Percentiles rank a stretch among this genome's conserved stretches.
phyloP scores from a whole-genome alignment of 495 filamentous ascomycete genomes.

The Oleoguttula mirabilis region DNA sequence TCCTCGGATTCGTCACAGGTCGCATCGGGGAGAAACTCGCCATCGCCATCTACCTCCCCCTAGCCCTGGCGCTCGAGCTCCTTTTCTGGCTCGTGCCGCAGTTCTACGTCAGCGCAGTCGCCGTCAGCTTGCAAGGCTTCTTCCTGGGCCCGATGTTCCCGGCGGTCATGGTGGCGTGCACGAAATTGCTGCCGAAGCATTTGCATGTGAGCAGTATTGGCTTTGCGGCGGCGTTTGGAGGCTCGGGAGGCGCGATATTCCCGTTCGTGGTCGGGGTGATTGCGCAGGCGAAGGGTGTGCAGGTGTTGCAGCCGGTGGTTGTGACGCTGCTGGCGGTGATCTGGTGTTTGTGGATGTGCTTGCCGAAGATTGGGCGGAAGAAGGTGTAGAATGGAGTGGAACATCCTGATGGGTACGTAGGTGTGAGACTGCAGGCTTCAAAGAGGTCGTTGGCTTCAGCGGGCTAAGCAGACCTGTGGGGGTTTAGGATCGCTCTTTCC shows the following conservation, averaged over 20 bases:
- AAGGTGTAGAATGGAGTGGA: conserved; percentile 24
- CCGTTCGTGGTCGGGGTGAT: conserved; percentile 79
- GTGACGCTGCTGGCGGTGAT: conserved; percentile 48
- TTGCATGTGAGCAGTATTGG: conserved; percentile 74
- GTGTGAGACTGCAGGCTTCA: too few relatives aligned
- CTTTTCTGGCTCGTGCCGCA: conserved; percentile 54
- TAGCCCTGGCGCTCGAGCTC: conserved; percentile 31
- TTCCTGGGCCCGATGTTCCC: conserved; percentile 57
- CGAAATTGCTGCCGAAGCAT: conserved; percentile 65
- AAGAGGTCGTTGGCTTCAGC: too few relatives aligned
- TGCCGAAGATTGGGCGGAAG: conserved; percentile 32
- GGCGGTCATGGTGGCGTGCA: conserved; percentile 64
- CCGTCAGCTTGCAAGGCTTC: conserved; percentile 58
- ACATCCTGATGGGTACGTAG: too few relatives aligned
- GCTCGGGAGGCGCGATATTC: conserved; percentile 64
- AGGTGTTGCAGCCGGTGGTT: conserved; percentile 65
- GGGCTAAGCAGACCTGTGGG: too few relatives aligned
- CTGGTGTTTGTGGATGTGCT: conserved; percentile 29
- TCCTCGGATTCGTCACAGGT: conserved; percentile 52
- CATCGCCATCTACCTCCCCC: conserved; percentile 36
- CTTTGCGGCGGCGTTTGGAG: conserved; percentile 72
- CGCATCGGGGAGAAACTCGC: conserved; percentile 48
- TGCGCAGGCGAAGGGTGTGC: conserved; percentile 66
- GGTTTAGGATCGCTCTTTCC: too few relatives aligned
- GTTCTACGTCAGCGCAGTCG: conserved; percentile 59